These are phyloP conservation scores for Podaxis mareebaensis DNA, from an alignment of 768 basidiomycete genomes.

Conservation along the genomic window DNA sequence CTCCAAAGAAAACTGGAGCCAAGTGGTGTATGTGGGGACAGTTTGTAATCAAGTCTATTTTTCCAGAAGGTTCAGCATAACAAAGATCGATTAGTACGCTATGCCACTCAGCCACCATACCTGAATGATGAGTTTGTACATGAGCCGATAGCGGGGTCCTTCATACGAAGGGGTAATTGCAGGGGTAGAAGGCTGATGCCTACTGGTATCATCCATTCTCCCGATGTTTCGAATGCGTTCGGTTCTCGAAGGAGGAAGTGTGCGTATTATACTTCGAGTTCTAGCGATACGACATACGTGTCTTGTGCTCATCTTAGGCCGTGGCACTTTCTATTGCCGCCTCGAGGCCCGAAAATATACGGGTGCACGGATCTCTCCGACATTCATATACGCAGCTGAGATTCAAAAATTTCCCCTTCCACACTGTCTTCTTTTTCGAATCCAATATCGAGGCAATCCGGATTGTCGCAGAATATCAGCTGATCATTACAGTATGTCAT, in stretches of 20 bases:
- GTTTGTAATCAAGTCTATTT: background rate
- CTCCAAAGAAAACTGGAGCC: background rate
- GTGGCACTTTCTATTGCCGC: no score
- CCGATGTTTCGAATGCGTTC: background rate
- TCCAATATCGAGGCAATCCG: background rate
- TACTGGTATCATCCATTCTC: background rate
- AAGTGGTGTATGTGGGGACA: background rate
- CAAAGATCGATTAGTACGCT: no score
- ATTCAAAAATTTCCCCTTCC: background rate
- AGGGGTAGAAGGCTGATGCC: background rate
- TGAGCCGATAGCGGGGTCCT: no score
- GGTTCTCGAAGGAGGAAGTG: background rate
- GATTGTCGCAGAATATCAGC: background rate
- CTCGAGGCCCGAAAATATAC: background rate
- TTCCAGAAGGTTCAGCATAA: background rate
- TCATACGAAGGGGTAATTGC: background rate
- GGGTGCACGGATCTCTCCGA: background rate
- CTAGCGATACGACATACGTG: background rate
- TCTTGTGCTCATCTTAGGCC: no score
- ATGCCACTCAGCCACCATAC: no score
- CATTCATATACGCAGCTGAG: background rate
- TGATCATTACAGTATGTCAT: background rate
- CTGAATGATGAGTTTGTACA: no score
- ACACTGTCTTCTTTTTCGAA: background rate
- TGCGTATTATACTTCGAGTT: background rate